Base-by-base conservation (phyloP, 768 basidiomycete species). In the Boletus reticulatus region DNA sequence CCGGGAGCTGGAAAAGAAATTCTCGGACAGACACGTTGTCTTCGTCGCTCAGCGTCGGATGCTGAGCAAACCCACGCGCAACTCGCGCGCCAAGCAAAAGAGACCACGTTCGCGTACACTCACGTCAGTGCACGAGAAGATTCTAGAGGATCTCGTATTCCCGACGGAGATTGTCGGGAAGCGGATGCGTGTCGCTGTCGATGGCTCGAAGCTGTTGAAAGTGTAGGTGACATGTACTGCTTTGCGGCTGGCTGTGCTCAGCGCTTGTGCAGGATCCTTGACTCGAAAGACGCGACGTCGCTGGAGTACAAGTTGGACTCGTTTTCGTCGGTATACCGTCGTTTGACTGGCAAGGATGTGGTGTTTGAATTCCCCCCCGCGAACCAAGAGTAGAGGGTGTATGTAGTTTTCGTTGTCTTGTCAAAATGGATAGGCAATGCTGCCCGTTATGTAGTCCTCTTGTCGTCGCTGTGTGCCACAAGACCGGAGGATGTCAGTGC, bases 221-320 rank as follows among this genome's bases (percentile, higher is more conserved):
- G 96, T 98, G 96, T 98, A 81, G 59, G 96, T 87, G 29, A 20
- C 48, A 29, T 52, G 17, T 29, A 46, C 48, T 65, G 49, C 46
- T 60, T 47, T 41, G 50, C 13, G 55, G 29, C 7, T 17, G 16
- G 36, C 52, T 54, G 48, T 56, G 49, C 65, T 71, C 50, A 70
- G 46, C 34, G 56, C 14, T 49, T 47, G 31, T 19, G 31, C 56
- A 98, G 96, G 64, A 89, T 94, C 82, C 89, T 99, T 63, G 97
- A 99, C 82, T 81, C 93, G 62, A 98, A 98, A 76, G 97, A 99
- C 72, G 85, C 94, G 53, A 98, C 94, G 73, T 91, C 93, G 68
- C 83, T 98, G 72, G 97, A 98, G 82, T 98, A 99, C 89, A 99
- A 99, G 84, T 84, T 98, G 66, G 97, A 99, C 79, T 96, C 95